Conservation (phyloP, 352 stramenopile species). For the Thraustochytrium sp. region DNA sequence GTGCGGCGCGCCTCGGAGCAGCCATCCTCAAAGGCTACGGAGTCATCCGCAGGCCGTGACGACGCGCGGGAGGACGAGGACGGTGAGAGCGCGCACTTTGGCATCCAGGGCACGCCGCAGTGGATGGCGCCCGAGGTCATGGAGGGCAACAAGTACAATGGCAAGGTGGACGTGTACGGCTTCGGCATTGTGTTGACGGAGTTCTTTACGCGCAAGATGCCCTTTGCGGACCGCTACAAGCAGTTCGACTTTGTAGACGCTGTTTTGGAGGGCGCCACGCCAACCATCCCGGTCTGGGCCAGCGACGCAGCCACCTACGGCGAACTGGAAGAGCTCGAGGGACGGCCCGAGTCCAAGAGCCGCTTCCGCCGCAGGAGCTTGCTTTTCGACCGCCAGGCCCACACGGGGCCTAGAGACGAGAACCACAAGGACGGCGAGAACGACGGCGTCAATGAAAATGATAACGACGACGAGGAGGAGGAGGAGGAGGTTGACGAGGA, state of each 20-base stretch:
- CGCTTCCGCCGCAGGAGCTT: neutral
- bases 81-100: neutral
- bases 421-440: neutral
- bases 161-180: conserved; percentile 50
- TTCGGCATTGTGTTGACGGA: conserved; percentile 52
- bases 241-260: conserved; percentile 46
- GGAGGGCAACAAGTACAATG: conserved; percentile 44
- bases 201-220: conserved; percentile 47
- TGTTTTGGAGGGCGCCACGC: conserved; percentile 37
- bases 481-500: neutral
- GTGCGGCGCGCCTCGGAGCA: conserved; percentile 66
- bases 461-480: neutral
- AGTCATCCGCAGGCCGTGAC: neutral
- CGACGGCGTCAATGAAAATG: neutral
- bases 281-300: conserved; percentile 44
- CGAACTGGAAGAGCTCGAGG: neutral
- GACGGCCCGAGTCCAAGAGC: neutral
- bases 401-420: neutral
- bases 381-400: neutral
- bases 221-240: conserved; percentile 47
- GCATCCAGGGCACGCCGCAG: conserved; percentile 52
- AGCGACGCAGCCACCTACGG: neutral
- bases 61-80: neutral
- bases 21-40: neutral
- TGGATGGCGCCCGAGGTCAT: conserved; percentile 72